Evolutionary conservation across 2,329 filamentous ascomycete species (phyloP), one percentile per base, ranked within the genome.

Genomic region (Hypoxylon sp.): DNA sequence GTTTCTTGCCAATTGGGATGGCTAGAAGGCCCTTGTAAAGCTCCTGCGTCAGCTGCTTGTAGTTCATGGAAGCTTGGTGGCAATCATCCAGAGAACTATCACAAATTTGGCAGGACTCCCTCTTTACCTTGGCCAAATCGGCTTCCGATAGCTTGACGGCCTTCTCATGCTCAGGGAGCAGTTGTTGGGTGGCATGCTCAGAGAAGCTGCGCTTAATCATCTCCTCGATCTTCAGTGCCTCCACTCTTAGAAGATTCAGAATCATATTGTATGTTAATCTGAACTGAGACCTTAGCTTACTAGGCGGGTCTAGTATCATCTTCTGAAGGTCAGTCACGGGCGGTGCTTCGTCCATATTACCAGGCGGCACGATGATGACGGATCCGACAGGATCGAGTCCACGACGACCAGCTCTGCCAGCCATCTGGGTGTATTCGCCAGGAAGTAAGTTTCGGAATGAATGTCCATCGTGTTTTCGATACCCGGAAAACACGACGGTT

Each of bases 201-300:
- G 93, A 97, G 78, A 99, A 99, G 70, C 92, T 97, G 60, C 94
- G 88, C 80, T 99, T 99, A 77, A 99, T 99, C 94, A 99, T 99
- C 73, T 99, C 94, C 70, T 99, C 94, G 63, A 99, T 97, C 75
- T 97, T 97, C 60, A 99, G 75, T 2, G 94, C 94, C 71, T 99
- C 94, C 2, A 99, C 94, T 25, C 94, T 88, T 37, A 99, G 78
- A 21, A 99, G 78, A 67, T 97, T 99, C 20, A 99, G 77, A 54
- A 99, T 99, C 94, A 99, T 99, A 73, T 97, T 99, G 78, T 99
- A 99, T 0, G 95, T 99, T 36, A 99, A 78, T 54, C 94, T 85
- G 78, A 99, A 99, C 67, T 99, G 94, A 5, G 93, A 97, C 35
- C 91, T 85, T 37, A 99, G 81, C 73, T 97, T 97, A 17, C 91